Base-by-base conservation (phyloP, 352 stramenopile species). In the Nothophytophthora sp. region DNA sequence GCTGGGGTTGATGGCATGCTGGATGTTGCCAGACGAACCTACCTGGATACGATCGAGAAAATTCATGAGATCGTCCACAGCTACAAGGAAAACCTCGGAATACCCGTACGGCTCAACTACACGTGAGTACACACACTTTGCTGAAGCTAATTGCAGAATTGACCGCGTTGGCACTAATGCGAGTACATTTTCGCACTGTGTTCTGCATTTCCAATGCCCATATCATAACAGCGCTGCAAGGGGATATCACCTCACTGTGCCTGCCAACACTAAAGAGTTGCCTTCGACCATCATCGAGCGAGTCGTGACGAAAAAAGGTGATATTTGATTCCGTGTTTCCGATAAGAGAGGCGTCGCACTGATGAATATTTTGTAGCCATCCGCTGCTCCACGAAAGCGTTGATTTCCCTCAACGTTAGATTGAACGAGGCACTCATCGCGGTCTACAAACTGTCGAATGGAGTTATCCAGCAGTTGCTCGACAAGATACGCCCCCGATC, bases 401-500 rank as follows among this genome's bases (percentile, higher is more conserved):
- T 97, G 7, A 81, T 87, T 18, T 95, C 78, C 15, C 74, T 97
- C 5, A 96, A 96, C 44, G 61, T 82, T 34, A 75, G 88, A 13
- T 62, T 94, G 2, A 82, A 76, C 9, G 90, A 97, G 60, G 80
- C 88, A 4, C 66, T 97, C 22, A 76, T 61, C 3, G 86, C 90
- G 11, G 77, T 96, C 15, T 95, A 97, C 49, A 87, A 95, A 50
- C 73, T 97, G 6, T 97, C 91, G 1, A 94, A 96, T 50, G 62
- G 70, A 18, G 73, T 94, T 11, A 83, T 97, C 18, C 87, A 97
- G 46, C 63, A 83, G 9, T 59, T 97, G 2, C 67, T 96, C 8
- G 67, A 90, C 44, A 78, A 83, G 44, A 88, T 98, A 43, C 75
- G 79, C 8, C 75, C 88, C 19, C 67, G 73, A 40, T 73, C 92